Percentiles rank a stretch among this genome's conserved stretches.
These are phyloP conservation scores for Leccinum uliginosum DNA, from an alignment of 768 basidiomycete species.

Conservation along the genomic window DNA sequence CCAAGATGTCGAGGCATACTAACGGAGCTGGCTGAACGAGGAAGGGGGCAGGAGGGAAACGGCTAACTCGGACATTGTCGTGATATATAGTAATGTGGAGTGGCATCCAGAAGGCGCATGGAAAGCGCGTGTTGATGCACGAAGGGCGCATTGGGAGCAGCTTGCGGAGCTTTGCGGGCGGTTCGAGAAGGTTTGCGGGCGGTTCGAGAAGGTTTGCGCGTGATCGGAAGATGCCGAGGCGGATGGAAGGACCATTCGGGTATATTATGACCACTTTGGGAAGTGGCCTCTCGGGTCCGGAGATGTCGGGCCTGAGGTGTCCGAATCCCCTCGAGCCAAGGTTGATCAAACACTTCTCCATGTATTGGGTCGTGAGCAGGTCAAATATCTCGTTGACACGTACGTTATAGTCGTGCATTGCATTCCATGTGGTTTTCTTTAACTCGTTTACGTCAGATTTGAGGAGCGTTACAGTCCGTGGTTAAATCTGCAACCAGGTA, in stretches of 20 bases:
- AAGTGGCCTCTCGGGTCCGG: not conserved
- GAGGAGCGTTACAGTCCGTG: constrained; percentile 42
- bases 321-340: constrained; percentile 19
- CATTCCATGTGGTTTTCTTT: not conserved
- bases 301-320: not conserved
- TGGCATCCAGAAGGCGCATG: not conserved
- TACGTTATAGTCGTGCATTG: constrained; percentile 16
- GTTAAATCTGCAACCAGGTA: constrained; percentile 36
- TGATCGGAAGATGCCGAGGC: not conserved
- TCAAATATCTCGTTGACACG: constrained; percentile 37
- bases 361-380: constrained; percentile 33
- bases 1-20: not conserved
- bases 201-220: too few relatives aligned
- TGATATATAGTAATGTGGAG: too few relatives aligned
- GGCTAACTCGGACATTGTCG: not conserved
- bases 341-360: constrained; percentile 27
- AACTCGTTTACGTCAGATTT: constrained; percentile 30
- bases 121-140: not conserved
- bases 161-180: too few relatives aligned
- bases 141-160: not conserved
- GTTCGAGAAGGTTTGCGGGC: not conserved
- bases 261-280: not conserved
- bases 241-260: not conserved
- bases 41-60: not conserved
- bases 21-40: not conserved